Conservation (phyloP, 768 basidiomycete species). For the Boletus edulis region DNA sequence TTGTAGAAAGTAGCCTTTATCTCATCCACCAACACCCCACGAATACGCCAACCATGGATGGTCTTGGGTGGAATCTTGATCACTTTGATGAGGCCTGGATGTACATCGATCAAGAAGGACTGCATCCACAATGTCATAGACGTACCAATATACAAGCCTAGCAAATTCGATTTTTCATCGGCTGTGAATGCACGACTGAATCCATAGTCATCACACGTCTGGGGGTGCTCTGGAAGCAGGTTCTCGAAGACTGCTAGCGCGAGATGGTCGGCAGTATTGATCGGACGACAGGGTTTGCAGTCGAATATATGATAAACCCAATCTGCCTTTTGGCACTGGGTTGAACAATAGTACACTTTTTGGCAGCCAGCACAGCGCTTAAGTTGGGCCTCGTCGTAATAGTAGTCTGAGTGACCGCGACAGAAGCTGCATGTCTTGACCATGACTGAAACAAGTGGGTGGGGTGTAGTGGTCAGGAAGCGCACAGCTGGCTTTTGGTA, state of each 20-base stretch:
- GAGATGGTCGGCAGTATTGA: background rate
- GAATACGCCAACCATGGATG: too few relatives aligned
- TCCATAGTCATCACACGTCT: background rate
- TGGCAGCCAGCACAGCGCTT: slow-evolving; percentile 1
- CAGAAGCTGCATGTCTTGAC: background rate
- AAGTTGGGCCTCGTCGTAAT: background rate
- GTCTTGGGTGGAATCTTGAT: background rate
- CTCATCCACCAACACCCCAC: background rate
- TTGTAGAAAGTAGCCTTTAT: background rate
- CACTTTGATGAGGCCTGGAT: background rate
- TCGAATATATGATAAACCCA: slow-evolving; percentile 2
- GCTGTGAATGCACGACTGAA: background rate
- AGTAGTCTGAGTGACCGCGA: background rate
- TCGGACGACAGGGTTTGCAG: background rate
- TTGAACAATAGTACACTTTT: slow-evolving; percentile 3
- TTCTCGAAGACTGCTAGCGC: background rate
- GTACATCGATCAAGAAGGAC: background rate
- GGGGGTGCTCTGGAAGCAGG: background rate
- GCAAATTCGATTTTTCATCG: background rate
- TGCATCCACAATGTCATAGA: background rate
- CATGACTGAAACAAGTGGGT: too few relatives aligned
- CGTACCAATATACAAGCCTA: slow-evolving; percentile 1
- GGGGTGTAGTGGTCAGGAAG: too few relatives aligned
- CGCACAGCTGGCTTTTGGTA: too few relatives aligned
- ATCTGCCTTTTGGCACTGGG: background rate